These are phyloP conservation scores for Teunomyces tritomae DNA, from an alignment of 805 yeast genomes.

Conservation along the genomic window DNA sequence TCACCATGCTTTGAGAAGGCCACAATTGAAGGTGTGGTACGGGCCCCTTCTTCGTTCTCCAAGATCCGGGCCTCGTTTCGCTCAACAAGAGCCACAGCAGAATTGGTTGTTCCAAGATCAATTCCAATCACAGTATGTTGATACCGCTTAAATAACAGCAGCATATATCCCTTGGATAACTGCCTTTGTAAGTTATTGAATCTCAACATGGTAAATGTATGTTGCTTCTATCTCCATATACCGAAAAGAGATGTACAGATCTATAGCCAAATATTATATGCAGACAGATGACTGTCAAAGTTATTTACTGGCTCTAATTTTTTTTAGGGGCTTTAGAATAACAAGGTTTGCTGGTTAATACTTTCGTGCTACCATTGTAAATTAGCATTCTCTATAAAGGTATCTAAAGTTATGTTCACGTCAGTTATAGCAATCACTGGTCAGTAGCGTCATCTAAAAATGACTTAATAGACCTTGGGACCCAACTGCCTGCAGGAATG, in stretches of 20 bases:
- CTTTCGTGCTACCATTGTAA: too few species aligned
- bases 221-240: background rate
- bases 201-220: background rate
- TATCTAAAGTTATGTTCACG: too few species aligned
- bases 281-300: background rate
- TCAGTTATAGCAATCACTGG: background rate
- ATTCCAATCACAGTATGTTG: constrained; percentile 60
- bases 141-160: constrained; percentile 1
- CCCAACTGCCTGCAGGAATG: background rate
- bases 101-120: constrained; percentile 83
- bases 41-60: constrained; percentile 74
- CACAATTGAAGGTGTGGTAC: constrained; percentile 79
- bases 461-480: background rate
- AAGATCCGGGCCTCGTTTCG: constrained; percentile 62
- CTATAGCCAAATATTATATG: background rate
- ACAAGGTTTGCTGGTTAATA: too few species aligned
- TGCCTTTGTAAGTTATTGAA: background rate
- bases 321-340: too few species aligned
- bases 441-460: background rate
- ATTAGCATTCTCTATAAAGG: background rate
- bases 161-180: background rate
- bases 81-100: constrained; percentile 77
- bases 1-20: constrained; percentile 47
- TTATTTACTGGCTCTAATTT: too few species aligned
- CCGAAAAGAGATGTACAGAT: background rate